phyloP scores from a whole-genome alignment of 2,329 filamentous ascomycete species.

The Penicillium sp. region DNA sequence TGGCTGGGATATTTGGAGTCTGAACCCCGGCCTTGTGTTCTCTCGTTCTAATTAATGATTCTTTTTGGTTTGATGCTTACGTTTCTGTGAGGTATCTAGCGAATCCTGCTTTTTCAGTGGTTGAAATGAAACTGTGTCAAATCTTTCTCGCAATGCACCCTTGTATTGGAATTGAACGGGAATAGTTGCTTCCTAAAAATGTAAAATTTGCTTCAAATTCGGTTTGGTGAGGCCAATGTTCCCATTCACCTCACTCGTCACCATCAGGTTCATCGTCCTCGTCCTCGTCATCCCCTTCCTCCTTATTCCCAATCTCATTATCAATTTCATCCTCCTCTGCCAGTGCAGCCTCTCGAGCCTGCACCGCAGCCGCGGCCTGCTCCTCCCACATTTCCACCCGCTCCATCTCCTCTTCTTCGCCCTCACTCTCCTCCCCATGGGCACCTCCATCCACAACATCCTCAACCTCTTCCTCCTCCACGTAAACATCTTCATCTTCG shows the following conservation, averaged over 20 bases:
- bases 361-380: conserved; percentile 31
- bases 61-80: conserved; percentile 12
- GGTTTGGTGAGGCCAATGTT: too few relatives aligned
- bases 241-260: background rate
- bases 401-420: conserved; percentile 37
- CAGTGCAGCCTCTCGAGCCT: conserved; percentile 28
- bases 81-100: conserved; percentile 18
- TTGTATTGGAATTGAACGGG: background rate
- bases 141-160: background rate
- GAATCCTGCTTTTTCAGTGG: conserved; percentile 6
- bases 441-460: conserved; percentile 21
- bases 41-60: conserved; percentile 13
- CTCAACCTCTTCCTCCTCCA: conserved; percentile 16
- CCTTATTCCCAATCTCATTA: conserved; percentile 15
- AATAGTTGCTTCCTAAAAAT: background rate
- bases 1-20: background rate
- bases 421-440: conserved; percentile 28
- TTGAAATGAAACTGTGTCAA: conserved; percentile 7
- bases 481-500: background rate
- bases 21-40: background rate
- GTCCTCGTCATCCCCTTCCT: conserved; percentile 12
- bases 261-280: conserved; percentile 9
- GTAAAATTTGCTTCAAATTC: background rate
- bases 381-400: conserved; percentile 34
- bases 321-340: conserved; percentile 26